Evolutionary conservation across 768 basidiomycete genomes (phyloP).

Genomic region (Macrolepiota albuminosa): DNA sequence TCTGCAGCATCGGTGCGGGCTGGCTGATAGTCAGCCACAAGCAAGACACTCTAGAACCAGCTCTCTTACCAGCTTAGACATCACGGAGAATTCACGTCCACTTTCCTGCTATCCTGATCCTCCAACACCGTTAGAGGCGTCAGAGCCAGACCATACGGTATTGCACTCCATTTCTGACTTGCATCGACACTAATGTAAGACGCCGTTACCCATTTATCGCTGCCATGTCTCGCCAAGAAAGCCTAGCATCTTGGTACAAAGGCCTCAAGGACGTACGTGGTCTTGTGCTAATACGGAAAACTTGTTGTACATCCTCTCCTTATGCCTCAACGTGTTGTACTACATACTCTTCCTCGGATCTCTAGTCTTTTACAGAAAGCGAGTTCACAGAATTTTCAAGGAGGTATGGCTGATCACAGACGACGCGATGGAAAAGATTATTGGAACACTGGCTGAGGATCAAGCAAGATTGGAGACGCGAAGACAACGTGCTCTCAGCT

Average conservation of each 20-base stretch:
- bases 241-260: background rate
- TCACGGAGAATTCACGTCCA: background rate
- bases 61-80: background rate
- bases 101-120: no score
- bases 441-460: background rate
- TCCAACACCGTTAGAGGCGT: background rate
- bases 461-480: background rate
- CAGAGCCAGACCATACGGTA: background rate
- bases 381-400: conserved; percentile 1
- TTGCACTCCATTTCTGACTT: background rate
- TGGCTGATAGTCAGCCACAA: background rate
- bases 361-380: background rate
- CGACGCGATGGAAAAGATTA: conserved; percentile 1
- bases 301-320: background rate
- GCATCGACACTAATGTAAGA: background rate
- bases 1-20: background rate
- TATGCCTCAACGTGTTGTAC: background rate
- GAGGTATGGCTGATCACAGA: background rate
- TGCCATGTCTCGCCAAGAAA: no score
- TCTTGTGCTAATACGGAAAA: background rate
- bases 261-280: background rate
- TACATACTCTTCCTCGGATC: background rate
- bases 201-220: background rate
- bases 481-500: background rate
- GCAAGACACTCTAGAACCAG: background rate